Evolutionary conservation across 192 early-diverging fungal species (phyloP), one percentile per base, ranked within the genome.

Genomic region (Dimargaris cristalligena): DNA sequence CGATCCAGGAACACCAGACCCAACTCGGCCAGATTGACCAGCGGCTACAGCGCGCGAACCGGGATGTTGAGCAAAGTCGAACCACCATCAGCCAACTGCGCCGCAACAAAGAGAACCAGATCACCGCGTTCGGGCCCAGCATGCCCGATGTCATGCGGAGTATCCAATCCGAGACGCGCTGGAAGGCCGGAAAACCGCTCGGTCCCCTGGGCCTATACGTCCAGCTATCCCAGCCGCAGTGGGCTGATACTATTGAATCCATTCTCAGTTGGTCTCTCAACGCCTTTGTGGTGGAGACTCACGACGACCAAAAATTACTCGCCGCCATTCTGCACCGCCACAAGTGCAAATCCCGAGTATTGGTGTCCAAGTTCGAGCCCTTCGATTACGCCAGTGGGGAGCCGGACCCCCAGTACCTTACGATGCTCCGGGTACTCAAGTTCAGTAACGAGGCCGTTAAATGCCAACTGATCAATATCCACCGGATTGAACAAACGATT

Each of bases 171-270:
- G 69, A 75, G 46, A 64, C 60, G 4, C 31, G 64, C 30, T 78
- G 75, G 71, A 61, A 46, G 14, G 69, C 66, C 32, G 67, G 69
- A 41, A 38, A 61, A 25, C 87, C 87, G 0, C 60, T 88, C 13
- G 87, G 87, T 3, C 87, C 87, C 0, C 66, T 90, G 16, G 87
- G 87, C n/a, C 64, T 60, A 30, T 75, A 74, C 55, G 63, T 90
- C 38, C 78, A 77, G 45, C 63, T 90, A 23, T 68, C 63, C 32
- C 59, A 80, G 22, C 72, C 72, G 4, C 62, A 75, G 46, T 88
- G 80, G 71, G 72, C 78, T 1, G 65, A 65, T 2, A 66, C 79
- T 0, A 64, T 90, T 18, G 87, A 90, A 58, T 75, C 78, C 6
- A 68, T 78, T 8, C 63, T 90, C 22, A 79, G 82, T 56, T 64